phyloP scores from a whole-genome alignment of 148 eudicot species.

The Polygonum aviculare region DNA sequence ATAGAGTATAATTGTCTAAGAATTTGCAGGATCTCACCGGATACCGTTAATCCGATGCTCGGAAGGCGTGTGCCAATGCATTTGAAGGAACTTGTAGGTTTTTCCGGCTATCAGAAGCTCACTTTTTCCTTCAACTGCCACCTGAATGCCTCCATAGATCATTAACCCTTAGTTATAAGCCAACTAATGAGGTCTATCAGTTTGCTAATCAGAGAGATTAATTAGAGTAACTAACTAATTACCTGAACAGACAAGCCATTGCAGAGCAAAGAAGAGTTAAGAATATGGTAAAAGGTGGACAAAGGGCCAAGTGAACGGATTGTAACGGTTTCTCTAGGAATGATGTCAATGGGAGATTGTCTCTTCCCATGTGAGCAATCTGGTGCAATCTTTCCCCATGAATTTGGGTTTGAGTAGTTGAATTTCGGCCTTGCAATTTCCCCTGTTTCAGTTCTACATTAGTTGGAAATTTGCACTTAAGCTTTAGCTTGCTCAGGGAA shows the following conservation, averaged over 20 bases:
- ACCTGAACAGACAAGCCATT: slow-evolving; percentile 48
- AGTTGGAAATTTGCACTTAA: too few relatives aligned
- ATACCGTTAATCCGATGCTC: slow-evolving; percentile 63
- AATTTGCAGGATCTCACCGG: slow-evolving; percentile 27
- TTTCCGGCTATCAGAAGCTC: slow-evolving; percentile 34
- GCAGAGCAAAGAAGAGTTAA: slow-evolving; percentile 42
- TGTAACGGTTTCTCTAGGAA: slow-evolving; percentile 15
- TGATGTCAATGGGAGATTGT: slow-evolving; percentile 77
- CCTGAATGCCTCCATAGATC: not conserved
- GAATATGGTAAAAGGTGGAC: slow-evolving; percentile 26
- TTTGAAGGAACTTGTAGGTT: slow-evolving; percentile 37
- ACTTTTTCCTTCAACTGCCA: slow-evolving; percentile 20
- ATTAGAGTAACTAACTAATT: not conserved
- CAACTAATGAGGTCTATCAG: too few relatives aligned
- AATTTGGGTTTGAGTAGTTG: slow-evolving; percentile 21
- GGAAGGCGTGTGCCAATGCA: slow-evolving; percentile 90
- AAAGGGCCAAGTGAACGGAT: slow-evolving; percentile 33
- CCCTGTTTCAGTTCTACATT: not conserved
- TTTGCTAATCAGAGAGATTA: too few relatives aligned
- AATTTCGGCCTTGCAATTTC: not conserved
- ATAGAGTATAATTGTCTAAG: too few relatives aligned
- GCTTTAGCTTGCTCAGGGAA: not conserved
- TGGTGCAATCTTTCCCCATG: slow-evolving; percentile 41
- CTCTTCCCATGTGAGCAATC: slow-evolving; percentile 46
- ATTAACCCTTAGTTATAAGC: too few relatives aligned